phyloP scores from a whole-genome alignment of 495 filamentous ascomycete genomes.

The Saxophila tyrrhenica region DNA sequence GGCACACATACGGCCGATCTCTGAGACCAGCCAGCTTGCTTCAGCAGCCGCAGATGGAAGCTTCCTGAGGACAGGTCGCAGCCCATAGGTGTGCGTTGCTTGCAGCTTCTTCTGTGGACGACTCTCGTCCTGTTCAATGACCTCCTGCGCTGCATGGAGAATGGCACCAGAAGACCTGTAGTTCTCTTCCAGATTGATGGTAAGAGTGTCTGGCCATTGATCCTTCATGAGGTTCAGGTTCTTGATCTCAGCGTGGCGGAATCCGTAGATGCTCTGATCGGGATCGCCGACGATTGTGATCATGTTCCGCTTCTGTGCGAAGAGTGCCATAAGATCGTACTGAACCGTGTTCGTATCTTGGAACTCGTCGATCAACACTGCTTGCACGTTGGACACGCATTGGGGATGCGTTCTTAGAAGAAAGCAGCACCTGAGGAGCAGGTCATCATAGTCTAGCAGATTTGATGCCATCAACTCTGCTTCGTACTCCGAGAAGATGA shows the following conservation, averaged over 20 bases:
- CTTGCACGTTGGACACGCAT: slow-evolving; percentile 86
- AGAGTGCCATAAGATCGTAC: slow-evolving; percentile 86
- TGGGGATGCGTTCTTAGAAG: slow-evolving; percentile 64
- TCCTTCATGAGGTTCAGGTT: slow-evolving; percentile 71
- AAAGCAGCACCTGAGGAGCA: slow-evolving; percentile 73
- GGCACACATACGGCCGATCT: slow-evolving; percentile 60
- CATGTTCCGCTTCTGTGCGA: slow-evolving; percentile 57
- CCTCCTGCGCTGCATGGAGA: slow-evolving; percentile 62
- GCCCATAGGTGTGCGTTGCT: slow-evolving; percentile 70
- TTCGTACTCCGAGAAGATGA: slow-evolving; percentile 72
- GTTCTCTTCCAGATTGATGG: slow-evolving; percentile 81
- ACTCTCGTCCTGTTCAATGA: slow-evolving; percentile 84
- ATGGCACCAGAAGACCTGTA: slow-evolving; percentile 93
- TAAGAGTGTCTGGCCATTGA: slow-evolving; percentile 57
- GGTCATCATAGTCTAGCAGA: slow-evolving; percentile 89
- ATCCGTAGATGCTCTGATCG: slow-evolving; percentile 97
- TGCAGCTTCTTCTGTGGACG: slow-evolving; percentile 68
- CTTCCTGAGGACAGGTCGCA: slow-evolving; percentile 71
- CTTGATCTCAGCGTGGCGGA: slow-evolving; percentile 89
- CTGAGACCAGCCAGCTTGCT: slow-evolving; percentile 78
- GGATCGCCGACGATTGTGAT: slow-evolving; percentile 96
- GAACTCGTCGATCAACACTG: slow-evolving; percentile 93
- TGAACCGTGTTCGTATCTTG: slow-evolving; percentile 96
- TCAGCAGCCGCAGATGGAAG: slow-evolving; percentile 63
- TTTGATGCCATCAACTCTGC: slow-evolving; percentile 60